Base-by-base conservation (phyloP, 805 yeast genomes). In the Priceomyces carsonii region DNA sequence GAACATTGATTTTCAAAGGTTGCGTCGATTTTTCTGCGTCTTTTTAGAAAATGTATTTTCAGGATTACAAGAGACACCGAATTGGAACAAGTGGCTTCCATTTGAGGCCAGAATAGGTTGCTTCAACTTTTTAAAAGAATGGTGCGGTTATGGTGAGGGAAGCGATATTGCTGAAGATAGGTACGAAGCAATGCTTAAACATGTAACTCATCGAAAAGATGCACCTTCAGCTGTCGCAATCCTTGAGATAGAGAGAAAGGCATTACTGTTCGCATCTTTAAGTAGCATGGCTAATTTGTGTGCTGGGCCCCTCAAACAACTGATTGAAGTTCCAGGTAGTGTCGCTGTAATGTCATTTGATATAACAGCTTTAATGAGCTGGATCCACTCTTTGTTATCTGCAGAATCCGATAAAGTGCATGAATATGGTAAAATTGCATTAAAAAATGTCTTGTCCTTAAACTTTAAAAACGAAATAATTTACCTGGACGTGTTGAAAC, bases 81-180 rank as follows among this genome's bases (percentile, higher is more conserved):
- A 51, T 27, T 39, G 63, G 29, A 48, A 58, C 28, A 64, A 69
- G 25, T 81, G 90, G 78, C 66, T 90, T n/a, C 91, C 95, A 1
- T 89, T 90, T 56, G 88, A 82, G 45, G 91, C 89, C 2, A 69
- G 96, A 35, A 79, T 85, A 19, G 83, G 86, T 2, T 85, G 95
- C 42, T 90, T 88, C 63, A 77, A 80, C 29, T 83, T 77, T 50
- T 65, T 93, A 38, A 90, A 85, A 45, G 95, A 87, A 55, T 93
- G 99, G 99, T 89, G 96, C 57, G 95, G 95, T 0, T 79, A 78
- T 58, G 97, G 98, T 2, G 81, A 77, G 34, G 68, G 79, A 16
- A 71, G 77, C 6, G 53, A 68, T 1, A 51, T 80, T 2, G 76
- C 88, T 2, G 79, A 78, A 19, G 84, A 82, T 26, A 68, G 96